phyloP scores from a whole-genome alignment of 2,329 filamentous ascomycete genomes.

The Colletotrichum godetiae region DNA sequence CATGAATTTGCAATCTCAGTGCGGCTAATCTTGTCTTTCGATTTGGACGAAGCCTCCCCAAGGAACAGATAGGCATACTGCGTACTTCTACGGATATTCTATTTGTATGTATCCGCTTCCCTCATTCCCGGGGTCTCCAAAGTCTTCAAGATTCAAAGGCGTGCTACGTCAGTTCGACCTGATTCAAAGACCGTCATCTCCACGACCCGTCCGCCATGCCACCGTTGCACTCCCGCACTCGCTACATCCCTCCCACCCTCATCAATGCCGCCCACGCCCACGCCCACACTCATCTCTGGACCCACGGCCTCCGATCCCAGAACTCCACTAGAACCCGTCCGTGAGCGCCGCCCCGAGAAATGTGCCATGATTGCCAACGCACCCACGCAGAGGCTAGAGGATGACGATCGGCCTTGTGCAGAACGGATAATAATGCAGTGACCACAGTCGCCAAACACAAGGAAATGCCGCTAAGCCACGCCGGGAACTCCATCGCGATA shows the following conservation, averaged over 20 bases:
- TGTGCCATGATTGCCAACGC: constrained; percentile 10
- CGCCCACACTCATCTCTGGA: not conserved
- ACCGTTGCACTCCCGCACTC: constrained; percentile 20
- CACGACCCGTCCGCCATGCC: constrained; percentile 18
- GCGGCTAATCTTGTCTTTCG: not conserved
- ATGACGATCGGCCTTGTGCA: constrained; percentile 32
- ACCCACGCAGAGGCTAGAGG: not conserved
- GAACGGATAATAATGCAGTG: not conserved
- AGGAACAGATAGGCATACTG: not conserved
- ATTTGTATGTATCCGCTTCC: not conserved
- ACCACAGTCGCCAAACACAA: constrained; percentile 26
- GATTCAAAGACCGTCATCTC: not conserved
- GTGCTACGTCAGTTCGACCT: not conserved
- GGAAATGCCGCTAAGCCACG: constrained; percentile 31
- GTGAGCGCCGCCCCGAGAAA: constrained; percentile 24
- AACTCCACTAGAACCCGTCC: constrained; percentile 13
- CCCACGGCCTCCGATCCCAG: constrained; percentile 29
- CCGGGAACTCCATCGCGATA: constrained; percentile 19
- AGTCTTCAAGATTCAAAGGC: not conserved
- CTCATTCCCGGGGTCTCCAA: not conserved
- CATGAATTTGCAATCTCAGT: not conserved
- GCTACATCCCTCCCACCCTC: constrained; percentile 21
- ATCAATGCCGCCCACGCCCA: constrained; percentile 16
- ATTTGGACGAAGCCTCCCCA: constrained; percentile 9
- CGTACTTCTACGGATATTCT: not conserved